phyloP scores from a whole-genome alignment of 106 monocot species.

The Vanilla planifolia region DNA sequence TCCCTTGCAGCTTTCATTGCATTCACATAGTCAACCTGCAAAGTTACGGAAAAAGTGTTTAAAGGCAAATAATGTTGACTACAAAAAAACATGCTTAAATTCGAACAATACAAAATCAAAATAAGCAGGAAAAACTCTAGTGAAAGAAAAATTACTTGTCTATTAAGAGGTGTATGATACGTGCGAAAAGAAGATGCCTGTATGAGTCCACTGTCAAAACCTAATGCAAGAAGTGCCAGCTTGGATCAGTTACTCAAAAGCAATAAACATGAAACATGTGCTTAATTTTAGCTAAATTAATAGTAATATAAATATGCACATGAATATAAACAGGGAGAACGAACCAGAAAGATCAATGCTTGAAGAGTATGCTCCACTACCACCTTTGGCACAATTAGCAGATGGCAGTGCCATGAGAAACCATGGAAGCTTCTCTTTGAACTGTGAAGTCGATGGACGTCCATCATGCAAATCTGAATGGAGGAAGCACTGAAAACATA shows the following conservation, averaged over 20 bases:
- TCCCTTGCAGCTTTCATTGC: conserved; percentile 84
- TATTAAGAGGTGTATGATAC: conserved; percentile 91
- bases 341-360: conserved; percentile 81
- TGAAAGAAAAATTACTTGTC: conserved; percentile 54
- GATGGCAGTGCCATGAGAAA: conserved; percentile 95
- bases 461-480: conserved; percentile 71
- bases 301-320: neutral
- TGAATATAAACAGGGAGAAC: neutral
- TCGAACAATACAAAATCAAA: neutral
- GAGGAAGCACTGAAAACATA: conserved; percentile 61
- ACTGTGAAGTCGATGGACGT: conserved; percentile 83
- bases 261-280: neutral
- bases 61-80: too few relatives aligned
- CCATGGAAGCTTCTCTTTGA: conserved; percentile 94
- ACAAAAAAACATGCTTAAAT: too few relatives aligned
- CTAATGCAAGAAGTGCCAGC: conserved; percentile 29
- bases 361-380: conserved; percentile 90
- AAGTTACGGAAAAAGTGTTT: neutral
- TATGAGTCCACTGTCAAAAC: conserved; percentile 72
- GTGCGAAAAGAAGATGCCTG: conserved; percentile 89
- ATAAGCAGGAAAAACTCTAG: neutral
- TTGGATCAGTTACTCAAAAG: neutral
- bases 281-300: neutral
- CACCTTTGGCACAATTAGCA: conserved; percentile 92
- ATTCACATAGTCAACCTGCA: conserved; percentile 86